Conservation (phyloP, 768 basidiomycete species). For the Leucosporidium scottii region DNA sequence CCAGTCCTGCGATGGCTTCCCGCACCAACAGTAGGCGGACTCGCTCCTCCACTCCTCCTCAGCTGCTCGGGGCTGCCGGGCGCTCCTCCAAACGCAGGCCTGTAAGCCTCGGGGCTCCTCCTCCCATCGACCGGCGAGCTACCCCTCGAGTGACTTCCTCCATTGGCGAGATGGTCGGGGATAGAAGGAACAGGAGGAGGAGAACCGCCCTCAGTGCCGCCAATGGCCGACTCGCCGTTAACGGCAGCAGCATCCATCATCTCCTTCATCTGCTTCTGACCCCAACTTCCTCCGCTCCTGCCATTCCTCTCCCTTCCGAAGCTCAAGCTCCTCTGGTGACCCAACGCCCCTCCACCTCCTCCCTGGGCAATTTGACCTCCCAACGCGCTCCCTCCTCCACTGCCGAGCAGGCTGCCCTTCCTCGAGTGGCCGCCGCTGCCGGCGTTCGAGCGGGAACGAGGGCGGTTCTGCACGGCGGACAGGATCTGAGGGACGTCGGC, state of each 20-base stretch:
- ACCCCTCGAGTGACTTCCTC: neutral
- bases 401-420: conserved; percentile 9
- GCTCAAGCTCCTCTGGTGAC: neutral
- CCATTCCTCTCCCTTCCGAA: neutral
- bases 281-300: neutral
- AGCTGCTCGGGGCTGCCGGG: neutral
- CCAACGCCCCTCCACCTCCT: neutral
- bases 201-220: neutral
- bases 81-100: too few relatives aligned
- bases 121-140: neutral
- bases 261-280: conserved; percentile 2
- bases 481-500: conserved; percentile 70
- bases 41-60: conserved; percentile 17
- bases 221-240: neutral
- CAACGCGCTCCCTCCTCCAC: conserved; percentile 10
- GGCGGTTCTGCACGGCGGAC: conserved; percentile 42
- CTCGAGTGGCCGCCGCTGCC: conserved; percentile 3
- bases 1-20: neutral
- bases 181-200: neutral
- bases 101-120: neutral
- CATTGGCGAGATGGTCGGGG: neutral
- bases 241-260: neutral
- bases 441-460: conserved; percentile 10
- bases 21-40: too few relatives aligned
- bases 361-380: neutral